Conservation (phyloP, 257 asterid genomes). For the Eustoma russellianum region DNA sequence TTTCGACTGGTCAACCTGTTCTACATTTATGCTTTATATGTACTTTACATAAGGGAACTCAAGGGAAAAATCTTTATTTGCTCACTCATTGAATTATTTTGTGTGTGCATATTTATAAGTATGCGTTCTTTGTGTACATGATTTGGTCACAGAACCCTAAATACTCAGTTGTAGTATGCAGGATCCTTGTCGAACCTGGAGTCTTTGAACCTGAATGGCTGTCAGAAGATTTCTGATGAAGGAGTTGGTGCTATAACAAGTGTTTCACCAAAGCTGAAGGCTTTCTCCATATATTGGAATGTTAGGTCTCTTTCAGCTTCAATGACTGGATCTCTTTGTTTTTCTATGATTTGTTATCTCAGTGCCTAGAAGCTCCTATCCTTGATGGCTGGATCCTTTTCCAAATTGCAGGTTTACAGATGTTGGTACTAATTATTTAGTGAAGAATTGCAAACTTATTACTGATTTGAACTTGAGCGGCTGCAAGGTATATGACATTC, state of each 20-base stretch:
- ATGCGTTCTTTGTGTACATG: too few species aligned
- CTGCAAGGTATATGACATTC: conserved; percentile 56
- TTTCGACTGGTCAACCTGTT: too few species aligned
- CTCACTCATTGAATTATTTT: too few species aligned
- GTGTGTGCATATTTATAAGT: too few species aligned
- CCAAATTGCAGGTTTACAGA: conserved; percentile 64
- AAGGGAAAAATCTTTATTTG: too few species aligned
- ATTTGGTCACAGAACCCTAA: too few species aligned
- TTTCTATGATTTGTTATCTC: conserved; percentile 1
- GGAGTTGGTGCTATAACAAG: conserved; percentile 60
- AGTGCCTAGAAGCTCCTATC: conserved; percentile 1
- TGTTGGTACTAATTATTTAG: conserved; percentile 54
- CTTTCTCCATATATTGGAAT: conserved; percentile 87
- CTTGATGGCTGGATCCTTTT: conserved; percentile 6
- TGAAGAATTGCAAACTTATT: conserved; percentile 56
- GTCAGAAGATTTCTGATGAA: conserved; percentile 83
- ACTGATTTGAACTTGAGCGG: conserved; percentile 85
- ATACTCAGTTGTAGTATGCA: conserved; percentile 39
- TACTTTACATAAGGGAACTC: too few species aligned
- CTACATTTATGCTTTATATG: too few species aligned
- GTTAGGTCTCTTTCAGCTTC: conserved; percentile 46
- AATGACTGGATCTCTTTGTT: conserved; percentile 2
- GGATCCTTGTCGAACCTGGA: conserved; percentile 42
- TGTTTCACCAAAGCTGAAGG: conserved; percentile 45
- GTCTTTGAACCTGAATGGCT: conserved; percentile 78